Percentiles rank a stretch among this genome's conserved stretches.
phyloP scores from a whole-genome alignment of 768 basidiomycete genomes.

The Leccinum broughii region DNA sequence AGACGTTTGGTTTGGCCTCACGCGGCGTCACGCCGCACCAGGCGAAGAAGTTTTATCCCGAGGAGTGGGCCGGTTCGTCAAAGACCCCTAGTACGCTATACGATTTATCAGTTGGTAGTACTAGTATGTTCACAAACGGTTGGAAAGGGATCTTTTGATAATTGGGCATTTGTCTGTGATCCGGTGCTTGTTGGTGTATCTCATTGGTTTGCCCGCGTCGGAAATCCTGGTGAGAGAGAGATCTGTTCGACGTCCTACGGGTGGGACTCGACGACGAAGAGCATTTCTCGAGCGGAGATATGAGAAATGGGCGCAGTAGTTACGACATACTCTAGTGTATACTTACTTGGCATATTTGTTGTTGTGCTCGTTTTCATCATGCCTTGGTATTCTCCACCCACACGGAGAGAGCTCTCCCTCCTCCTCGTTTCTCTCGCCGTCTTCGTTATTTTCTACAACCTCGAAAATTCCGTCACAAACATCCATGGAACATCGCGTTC shows the following conservation, averaged over 20 bases:
- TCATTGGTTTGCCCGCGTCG: constrained; percentile 57
- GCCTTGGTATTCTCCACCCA: constrained; percentile 67
- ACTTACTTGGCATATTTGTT: neutral
- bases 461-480: constrained; percentile 58
- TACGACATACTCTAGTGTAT: constrained; percentile 4
- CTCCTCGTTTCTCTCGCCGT: constrained; percentile 62
- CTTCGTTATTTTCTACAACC: constrained; percentile 73
- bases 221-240: constrained; percentile 97
- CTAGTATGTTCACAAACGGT: constrained; percentile 36
- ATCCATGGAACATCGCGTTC: constrained; percentile 17
- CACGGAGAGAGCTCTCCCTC: constrained; percentile 71
- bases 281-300: too few species aligned
- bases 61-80: constrained; percentile 77
- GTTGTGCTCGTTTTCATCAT: constrained; percentile 33
- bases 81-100: constrained; percentile 74
- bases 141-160: too few species aligned
- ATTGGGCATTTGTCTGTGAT: too few species aligned
- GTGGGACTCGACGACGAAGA: too few species aligned
- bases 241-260: constrained; percentile 90
- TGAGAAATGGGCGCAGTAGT: neutral
- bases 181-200: constrained; percentile 90
- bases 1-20: too few species aligned
- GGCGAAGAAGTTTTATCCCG: constrained; percentile 86
- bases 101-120: constrained; percentile 64
- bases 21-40: too few species aligned